phyloP scores from a whole-genome alignment of 306 rosid genomes.

The Cicer yamashitae region DNA sequence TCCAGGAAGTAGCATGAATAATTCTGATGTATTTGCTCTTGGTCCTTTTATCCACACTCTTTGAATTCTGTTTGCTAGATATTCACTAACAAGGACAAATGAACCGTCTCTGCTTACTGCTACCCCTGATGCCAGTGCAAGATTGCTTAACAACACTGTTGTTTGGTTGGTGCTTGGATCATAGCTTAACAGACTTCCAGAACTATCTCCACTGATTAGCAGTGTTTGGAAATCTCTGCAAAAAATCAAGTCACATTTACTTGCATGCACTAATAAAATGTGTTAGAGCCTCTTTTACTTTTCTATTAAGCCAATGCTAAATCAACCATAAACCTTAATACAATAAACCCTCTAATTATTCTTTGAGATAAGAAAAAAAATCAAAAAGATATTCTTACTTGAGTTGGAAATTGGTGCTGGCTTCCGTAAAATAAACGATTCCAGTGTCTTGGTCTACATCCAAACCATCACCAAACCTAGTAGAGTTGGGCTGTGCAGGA shows the following conservation, averaged over 20 bases:
- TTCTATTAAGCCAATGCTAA: no score
- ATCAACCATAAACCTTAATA: no score
- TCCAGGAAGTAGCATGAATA: constrained; percentile 27
- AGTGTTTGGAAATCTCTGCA: constrained; percentile 31
- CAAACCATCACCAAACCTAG: constrained; percentile 39
- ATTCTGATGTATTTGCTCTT: constrained; percentile 35
- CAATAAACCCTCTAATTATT: no score
- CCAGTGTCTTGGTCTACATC: constrained; percentile 52
- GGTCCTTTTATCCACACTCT: constrained; percentile 48
- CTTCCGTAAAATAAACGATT: constrained; percentile 56
- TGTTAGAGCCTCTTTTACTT: neutral
- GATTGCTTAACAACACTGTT: constrained; percentile 45
- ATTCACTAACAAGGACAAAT: constrained; percentile 51
- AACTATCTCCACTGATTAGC: constrained; percentile 28
- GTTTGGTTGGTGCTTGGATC: constrained; percentile 50
- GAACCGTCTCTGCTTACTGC: constrained; percentile 49
- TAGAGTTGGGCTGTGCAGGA: constrained; percentile 10
- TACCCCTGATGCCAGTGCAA: constrained; percentile 49
- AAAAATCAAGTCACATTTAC: no score
- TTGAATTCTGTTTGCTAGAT: constrained; percentile 36
- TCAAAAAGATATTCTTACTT: constrained; percentile 35
- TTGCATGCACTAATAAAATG: neutral
- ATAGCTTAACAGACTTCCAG: constrained; percentile 49
- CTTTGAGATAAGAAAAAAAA: no score
- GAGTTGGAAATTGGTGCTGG: constrained; percentile 44